These are phyloP conservation scores for Leishmania lainsoni DNA, from an alignment of 208 protist genomes.

Conservation along the genomic window DNA sequence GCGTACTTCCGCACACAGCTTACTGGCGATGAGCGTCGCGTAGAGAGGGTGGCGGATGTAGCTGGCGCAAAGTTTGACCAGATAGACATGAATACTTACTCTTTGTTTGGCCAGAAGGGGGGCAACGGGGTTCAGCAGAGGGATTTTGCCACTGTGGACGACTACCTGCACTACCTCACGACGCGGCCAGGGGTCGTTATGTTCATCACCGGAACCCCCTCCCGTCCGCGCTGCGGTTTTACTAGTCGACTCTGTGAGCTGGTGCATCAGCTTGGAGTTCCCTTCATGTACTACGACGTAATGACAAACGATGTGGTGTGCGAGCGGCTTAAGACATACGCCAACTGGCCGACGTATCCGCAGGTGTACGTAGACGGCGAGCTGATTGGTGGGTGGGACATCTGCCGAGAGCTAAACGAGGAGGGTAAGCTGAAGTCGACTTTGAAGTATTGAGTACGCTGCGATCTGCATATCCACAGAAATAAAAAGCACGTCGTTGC, in stretches of 20 bases:
- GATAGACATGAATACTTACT: slow-evolving; percentile 77
- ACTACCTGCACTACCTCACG: slow-evolving; percentile 85
- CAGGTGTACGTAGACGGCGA: slow-evolving; percentile 95
- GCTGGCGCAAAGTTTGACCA: slow-evolving; percentile 77
- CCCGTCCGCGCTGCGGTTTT: slow-evolving; percentile 91
- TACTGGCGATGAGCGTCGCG: slow-evolving; percentile 10
- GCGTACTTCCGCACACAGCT: slow-evolving; percentile 78
- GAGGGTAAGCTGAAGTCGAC: slow-evolving; percentile 75
- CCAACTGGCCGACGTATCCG: slow-evolving; percentile 94
- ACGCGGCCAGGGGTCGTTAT: slow-evolving; percentile 75
- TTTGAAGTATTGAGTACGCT: slow-evolving; percentile 43
- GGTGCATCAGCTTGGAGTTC: slow-evolving; percentile 57
- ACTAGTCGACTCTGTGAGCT: slow-evolving; percentile 81
- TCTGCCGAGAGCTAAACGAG: slow-evolving; percentile 86
- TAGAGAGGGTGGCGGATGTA: slow-evolving; percentile 84
- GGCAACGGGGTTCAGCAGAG: slow-evolving; percentile 44
- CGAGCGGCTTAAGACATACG: slow-evolving; percentile 87
- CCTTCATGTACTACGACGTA: slow-evolving; percentile 91
- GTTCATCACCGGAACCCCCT: slow-evolving; percentile 93
- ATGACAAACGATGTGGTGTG: slow-evolving; percentile 90
- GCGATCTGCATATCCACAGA: not conserved
- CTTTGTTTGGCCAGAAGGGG: slow-evolving; percentile 72
- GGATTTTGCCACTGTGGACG: slow-evolving; percentile 72
- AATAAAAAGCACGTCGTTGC: too few relatives aligned
- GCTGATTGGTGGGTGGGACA: slow-evolving; percentile 93